phyloP scores from a whole-genome alignment of 2,329 filamentous ascomycete genomes.

The Ophiostoma fasciatum region DNA sequence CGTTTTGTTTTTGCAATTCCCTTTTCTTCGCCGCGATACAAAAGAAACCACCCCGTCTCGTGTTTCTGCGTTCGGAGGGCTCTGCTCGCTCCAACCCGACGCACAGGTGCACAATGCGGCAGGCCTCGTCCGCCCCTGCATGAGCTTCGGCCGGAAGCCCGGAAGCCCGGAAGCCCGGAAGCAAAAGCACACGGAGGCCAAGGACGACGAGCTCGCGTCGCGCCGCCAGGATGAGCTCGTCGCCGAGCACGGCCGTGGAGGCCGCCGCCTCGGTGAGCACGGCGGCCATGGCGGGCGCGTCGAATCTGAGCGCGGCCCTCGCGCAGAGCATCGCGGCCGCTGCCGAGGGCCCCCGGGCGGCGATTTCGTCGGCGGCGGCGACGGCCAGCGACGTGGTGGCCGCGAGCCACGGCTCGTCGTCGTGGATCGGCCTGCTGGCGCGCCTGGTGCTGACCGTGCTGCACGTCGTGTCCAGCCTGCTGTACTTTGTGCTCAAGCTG shows the following conservation, averaged over 20 bases:
- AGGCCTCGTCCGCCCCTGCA: conserved; percentile 3
- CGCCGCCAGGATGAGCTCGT: background rate
- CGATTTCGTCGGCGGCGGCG: conserved; percentile 25
- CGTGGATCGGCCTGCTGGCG: conserved; percentile 44
- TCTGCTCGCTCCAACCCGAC: background rate
- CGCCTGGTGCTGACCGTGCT: conserved; percentile 39
- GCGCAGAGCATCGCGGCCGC: conserved; percentile 17
- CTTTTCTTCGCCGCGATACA: too few relatives aligned
- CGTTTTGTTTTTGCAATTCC: too few relatives aligned
- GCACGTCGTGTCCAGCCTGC: conserved; percentile 38
- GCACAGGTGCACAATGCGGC: conserved; percentile 6
- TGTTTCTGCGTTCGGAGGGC: too few relatives aligned
- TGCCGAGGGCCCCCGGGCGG: conserved; percentile 12
- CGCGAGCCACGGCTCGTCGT: conserved; percentile 25
- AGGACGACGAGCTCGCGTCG: conserved; percentile 7
- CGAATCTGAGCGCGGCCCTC: too few relatives aligned
- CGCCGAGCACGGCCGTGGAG: conserved; percentile 8
- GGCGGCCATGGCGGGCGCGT: too few relatives aligned
- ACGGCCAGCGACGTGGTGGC: conserved; percentile 22
- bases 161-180: too few relatives aligned
- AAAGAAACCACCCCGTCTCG: too few relatives aligned
- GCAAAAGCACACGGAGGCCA: too few relatives aligned
- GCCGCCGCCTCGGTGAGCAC: conserved; percentile 7
- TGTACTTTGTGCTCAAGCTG: conserved; percentile 74
- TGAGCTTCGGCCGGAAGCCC: conserved; percentile 10